Evolutionary conservation across 495 filamentous ascomycete species (phyloP), one percentile per base, ranked within the genome.

Genomic region (Schizothecium vesticola): DNA sequence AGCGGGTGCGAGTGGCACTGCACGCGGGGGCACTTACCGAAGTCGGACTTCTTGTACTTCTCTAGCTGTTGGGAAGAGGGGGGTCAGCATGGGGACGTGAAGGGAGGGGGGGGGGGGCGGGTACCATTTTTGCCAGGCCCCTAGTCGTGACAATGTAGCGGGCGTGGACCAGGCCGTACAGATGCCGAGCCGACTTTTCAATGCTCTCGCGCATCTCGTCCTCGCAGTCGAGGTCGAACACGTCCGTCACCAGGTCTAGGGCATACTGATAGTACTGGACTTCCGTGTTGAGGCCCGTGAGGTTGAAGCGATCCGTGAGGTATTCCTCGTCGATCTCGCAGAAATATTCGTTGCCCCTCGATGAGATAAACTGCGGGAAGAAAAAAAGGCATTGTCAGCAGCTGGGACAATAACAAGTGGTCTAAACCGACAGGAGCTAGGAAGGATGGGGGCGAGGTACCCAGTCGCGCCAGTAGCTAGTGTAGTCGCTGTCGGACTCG

Each of bases 291-390:
- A 99, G 87, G 56, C 94, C 95, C 12, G 95, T 99, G 33, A 99
- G 84, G 78, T 99, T 99, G 85, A 99, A 99, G 56, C 95, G 90
- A 77, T 99, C 95, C 62, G 94, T 98, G 21, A 99, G 84, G 77
- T 99, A 99, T 69, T 99, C 95, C 78, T 99, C 95, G 78, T 99
- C 95, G 68, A 99, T 97, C 74, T 99, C 95, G 85, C 95, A 99
- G 72, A 97, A 99, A 80, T 99, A 99, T 77, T 99, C 95, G 81
- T 99, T 97, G 68, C 95, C 95, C 22, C 95, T 88, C 5, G 93
- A 97, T 1, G 93, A 96, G 69, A 97, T 97, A 82, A 99, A 99
- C 95, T 97, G 76, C 29, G 64, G 58, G n/a, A 36, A 29, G 28
- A n/a, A n/a, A n/a, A n/a, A n/a, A n/a, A 66, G 9, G 61, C 7